A percentile compares a stretch with the other conserved stretches of the same genome.
Conservation (phyloP, 2,329 filamentous ascomycete species). For the Penicillium sp. region DNA sequence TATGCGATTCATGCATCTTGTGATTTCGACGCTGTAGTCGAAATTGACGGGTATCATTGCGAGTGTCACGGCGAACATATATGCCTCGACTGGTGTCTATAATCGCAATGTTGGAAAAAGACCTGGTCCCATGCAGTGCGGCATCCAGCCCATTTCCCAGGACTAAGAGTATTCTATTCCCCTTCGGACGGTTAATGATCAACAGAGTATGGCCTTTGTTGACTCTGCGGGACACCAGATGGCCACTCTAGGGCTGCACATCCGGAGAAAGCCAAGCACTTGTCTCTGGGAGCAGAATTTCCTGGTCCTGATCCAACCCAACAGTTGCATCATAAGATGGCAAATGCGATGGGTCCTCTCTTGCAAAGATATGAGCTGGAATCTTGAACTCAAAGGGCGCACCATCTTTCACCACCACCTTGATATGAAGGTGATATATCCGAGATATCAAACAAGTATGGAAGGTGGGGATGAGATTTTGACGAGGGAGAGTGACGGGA, state of each 20-base stretch:
- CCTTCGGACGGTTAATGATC: too few relatives aligned
- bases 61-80: too few relatives aligned
- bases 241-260: not conserved
- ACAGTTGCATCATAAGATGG: not conserved
- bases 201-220: too few relatives aligned
- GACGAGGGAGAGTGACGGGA: conserved; percentile 15
- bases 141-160: too few relatives aligned
- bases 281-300: not conserved
- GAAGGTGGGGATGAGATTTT: conserved; percentile 17
- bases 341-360: not conserved
- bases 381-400: conserved; percentile 3
- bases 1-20: too few relatives aligned
- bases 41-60: too few relatives aligned
- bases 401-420: conserved; percentile 10
- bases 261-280: not conserved
- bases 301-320: not conserved
- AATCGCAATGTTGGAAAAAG: too few relatives aligned
- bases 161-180: too few relatives aligned
- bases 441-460: conserved; percentile 17
- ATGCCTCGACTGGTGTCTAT: too few relatives aligned
- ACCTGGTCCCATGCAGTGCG: too few relatives aligned
- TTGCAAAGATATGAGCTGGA: not conserved
- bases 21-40: too few relatives aligned
- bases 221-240: too few relatives aligned
- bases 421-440: conserved; percentile 11